These are phyloP conservation scores for Neurospora intermedia DNA, from an alignment of 495 filamentous ascomycete genomes.

Conservation along the genomic window DNA sequence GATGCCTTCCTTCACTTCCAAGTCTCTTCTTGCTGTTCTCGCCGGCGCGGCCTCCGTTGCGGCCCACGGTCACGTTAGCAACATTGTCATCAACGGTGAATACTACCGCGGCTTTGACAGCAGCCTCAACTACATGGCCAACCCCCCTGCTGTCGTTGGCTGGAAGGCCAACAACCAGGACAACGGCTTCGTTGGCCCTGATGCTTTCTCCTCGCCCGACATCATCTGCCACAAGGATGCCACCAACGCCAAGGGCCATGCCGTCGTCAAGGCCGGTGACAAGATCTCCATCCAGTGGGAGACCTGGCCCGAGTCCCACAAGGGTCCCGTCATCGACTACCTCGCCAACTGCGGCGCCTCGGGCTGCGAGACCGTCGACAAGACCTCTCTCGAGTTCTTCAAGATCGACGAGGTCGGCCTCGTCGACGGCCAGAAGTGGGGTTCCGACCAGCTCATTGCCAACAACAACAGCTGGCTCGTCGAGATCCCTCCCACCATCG, in stretches of 20 bases:
- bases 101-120: constrained; percentile 33
- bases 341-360: constrained; percentile 57
- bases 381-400: constrained; percentile 59
- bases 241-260: constrained; percentile 29
- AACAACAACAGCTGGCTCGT: constrained; percentile 62
- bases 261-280: constrained; percentile 33
- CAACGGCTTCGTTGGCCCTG: constrained; percentile 47
- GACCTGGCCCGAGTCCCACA: constrained; percentile 34
- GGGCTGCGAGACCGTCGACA: constrained; percentile 56
- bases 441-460: constrained; percentile 51
- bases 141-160: constrained; percentile 41
- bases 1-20: constrained; percentile 21
- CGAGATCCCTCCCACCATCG: constrained; percentile 53
- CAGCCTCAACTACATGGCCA: constrained; percentile 25
- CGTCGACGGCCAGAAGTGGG: constrained; percentile 45
- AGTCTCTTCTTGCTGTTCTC: constrained; percentile 29
- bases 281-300: constrained; percentile 38
- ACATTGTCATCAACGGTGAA: constrained; percentile 48
- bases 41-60: constrained; percentile 42
- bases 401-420: constrained; percentile 62
- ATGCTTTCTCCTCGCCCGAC: constrained; percentile 27
- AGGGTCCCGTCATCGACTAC: constrained; percentile 63
- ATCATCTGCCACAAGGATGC: constrained; percentile 42
- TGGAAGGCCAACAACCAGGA: constrained; percentile 47
- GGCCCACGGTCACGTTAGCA: constrained; percentile 51